Evolutionary conservation across 2,329 filamentous ascomycete genomes (phyloP), one percentile per base, ranked within the genome.

Genomic region (Hymenoscyphus occultus): DNA sequence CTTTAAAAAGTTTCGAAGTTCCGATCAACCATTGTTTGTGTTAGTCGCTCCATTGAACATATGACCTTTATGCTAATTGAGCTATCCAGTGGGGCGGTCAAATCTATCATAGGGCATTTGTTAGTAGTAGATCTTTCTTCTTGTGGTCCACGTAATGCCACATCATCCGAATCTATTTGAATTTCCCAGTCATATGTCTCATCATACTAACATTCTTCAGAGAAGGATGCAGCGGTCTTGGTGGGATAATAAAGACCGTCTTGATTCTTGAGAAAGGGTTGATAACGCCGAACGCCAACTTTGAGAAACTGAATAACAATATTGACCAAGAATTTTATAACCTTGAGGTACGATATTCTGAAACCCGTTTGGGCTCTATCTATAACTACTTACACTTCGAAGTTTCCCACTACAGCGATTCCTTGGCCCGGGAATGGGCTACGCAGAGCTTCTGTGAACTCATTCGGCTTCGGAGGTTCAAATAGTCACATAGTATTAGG

Each of bases 401-500:
- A 74, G 66, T 74, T 77, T 56, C 67, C 67, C 1, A 63, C 39
- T 13, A 35, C 45, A 39, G 51, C 19, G n/a, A 39, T 54, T 22
- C 64, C 62, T 16, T 68, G 67, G 67, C 67, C 67, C n/a, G 28
- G 14, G 31, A 39, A 19, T 9, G 39, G 39, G 59, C 83, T 83
- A 75, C 79, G 79, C 64, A 80, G 79, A 67, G 77, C 82, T 66
- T 82, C 80, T 65, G 61, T 73, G 6, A 73, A 73, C 51, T 68
- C 63, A 5, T 73, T 72, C 56, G 71, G 71, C 10, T 71, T 70
- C 48, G 71, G 71, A 28, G 71, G 71, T 1, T 66, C 69, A 7
- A 73, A 73, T 66, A 73, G 73, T 1, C 77, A 79, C 67, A 74
- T 35, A n/a, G 42, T 64, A 6, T 12, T 64, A 67, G 51, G 64